Evolutionary conservation across 139 green algal species (phyloP), one percentile per base, ranked within the genome.

Genomic region (Chlamydomonas eustigma): DNA sequence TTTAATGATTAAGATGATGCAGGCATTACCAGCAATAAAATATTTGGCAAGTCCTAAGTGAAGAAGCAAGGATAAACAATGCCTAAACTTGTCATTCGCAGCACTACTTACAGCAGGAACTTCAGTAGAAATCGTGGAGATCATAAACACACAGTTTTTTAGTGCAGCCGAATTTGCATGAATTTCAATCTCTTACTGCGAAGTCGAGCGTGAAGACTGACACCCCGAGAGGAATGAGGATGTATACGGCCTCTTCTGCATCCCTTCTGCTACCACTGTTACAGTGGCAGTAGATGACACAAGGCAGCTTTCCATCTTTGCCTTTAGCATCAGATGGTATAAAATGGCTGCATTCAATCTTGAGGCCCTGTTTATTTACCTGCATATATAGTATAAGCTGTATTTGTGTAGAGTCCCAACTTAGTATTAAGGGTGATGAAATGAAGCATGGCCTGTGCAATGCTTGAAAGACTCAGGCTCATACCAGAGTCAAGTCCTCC

Each of bases 161-260:
- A 58, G 34, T 28, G n/a, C 52, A 68, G 6, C 32, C n/a, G 12
- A 68, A 8, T 33, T 28, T 37, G 12, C 18, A 33, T 68, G 32
- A 28, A 25, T 51, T 72, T 32, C 64, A 37, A 75, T 63, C 22
- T 33, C 86, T 76, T 71, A 92, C 91, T 74, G 84, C 81, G 81
- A 97, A 97, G 85, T 98, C 93, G 28, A 97, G 65, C 3, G 86
- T 83, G 64, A 98, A 92, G 0, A 98, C 92, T 6, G 86, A 88
- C 24, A 96, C 84, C 6, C 89, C 86, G 2, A 87, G 76, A 0
- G 92, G 92, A 30, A 97, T 80, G 36, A 97, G 76, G 50, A 82
- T 35, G 51, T 75, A 81, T n/a, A 94, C 51, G 0, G 90, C 88
- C 71, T 97, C 92, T 58, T 93, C 87, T 1, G 89, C 87, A 71